These are phyloP conservation scores for Hypoxylon crocopeplum DNA, from an alignment of 495 filamentous ascomycete species.

Conservation along the genomic window DNA sequence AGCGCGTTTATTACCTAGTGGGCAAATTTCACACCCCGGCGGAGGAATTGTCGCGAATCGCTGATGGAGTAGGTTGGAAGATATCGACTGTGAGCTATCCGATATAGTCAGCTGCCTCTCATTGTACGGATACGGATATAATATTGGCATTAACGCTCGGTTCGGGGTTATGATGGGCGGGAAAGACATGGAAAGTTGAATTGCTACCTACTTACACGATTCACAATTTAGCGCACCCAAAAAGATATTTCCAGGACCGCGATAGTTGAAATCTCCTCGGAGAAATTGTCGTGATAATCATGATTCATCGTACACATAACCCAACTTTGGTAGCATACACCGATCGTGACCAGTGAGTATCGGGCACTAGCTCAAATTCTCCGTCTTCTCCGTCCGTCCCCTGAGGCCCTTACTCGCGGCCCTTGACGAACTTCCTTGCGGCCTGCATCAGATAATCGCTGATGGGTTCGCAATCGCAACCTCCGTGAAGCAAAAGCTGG, in stretches of 20 bases:
- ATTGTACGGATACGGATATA: too few relatives aligned
- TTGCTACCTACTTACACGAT: too few relatives aligned
- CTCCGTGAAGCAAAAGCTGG: conserved; percentile 26
- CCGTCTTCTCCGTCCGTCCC: background rate
- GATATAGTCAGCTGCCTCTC: background rate
- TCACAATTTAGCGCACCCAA: too few relatives aligned
- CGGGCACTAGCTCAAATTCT: background rate
- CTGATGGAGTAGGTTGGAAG: too few relatives aligned
- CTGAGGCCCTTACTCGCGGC: background rate
- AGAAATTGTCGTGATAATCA: conserved; percentile 1
- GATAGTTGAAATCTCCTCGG: conserved; percentile 12
- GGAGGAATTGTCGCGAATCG: conserved; percentile 14
- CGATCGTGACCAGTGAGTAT: background rate
- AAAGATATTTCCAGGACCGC: too few relatives aligned
- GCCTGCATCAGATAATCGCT: conserved; percentile 23
- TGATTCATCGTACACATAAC: background rate
- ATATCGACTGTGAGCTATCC: too few relatives aligned
- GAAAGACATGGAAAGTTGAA: background rate
- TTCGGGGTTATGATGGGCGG: conserved; percentile 1
- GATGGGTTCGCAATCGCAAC: conserved; percentile 29
- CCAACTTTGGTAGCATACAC: background rate
- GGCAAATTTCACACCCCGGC: conserved; percentile 57
- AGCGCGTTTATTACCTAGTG: conserved; percentile 63
- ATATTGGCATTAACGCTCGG: too few relatives aligned
- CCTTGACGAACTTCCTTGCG: conserved; percentile 20